Evolutionary conservation across 192 early-diverging fungal genomes (phyloP).

Genomic region (Backusella luteola): DNA sequence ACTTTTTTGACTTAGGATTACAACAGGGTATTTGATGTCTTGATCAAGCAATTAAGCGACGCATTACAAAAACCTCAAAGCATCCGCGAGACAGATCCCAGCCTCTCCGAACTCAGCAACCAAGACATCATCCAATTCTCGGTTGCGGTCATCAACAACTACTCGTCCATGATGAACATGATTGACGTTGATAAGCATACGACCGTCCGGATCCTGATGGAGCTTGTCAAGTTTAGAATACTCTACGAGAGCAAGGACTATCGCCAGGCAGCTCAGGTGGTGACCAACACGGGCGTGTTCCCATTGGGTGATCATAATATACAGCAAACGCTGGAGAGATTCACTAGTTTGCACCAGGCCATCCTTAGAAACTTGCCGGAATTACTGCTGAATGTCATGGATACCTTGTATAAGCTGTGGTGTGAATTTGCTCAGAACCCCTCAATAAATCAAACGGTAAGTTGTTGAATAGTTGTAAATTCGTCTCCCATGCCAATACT

Average conservation of each 20-base stretch:
- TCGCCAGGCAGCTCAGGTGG: slow-evolving; percentile 59
- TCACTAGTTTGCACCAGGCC: slow-evolving; percentile 60
- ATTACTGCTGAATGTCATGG: slow-evolving; percentile 73
- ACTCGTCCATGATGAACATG: neutral
- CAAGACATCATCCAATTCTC: slow-evolving; percentile 6
- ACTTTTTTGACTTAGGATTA: slow-evolving; percentile 28
- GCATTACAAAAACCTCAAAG: slow-evolving; percentile 10
- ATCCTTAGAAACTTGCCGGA: slow-evolving; percentile 77
- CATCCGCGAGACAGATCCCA: neutral
- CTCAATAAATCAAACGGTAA: neutral
- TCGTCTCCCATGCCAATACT: too few relatives aligned
- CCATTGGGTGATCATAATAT: slow-evolving; percentile 64
- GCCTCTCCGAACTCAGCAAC: neutral
- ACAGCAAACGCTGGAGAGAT: slow-evolving; percentile 63
- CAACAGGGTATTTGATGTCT: slow-evolving; percentile 14
- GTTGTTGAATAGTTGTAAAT: neutral
- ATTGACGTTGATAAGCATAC: neutral
- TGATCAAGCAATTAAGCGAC: slow-evolving; percentile 32
- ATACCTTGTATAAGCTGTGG: slow-evolving; percentile 56
- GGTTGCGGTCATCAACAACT: neutral
- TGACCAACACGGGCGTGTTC: slow-evolving; percentile 60
- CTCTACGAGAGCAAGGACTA: slow-evolving; percentile 52
- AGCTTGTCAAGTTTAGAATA: slow-evolving; percentile 53
- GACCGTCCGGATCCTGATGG: neutral
- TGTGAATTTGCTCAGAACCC: neutral